A percentile compares a stretch with the other conserved stretches of the same genome.
These are phyloP conservation scores for Plasmopara muralis DNA, from an alignment of 352 stramenopile genomes.

Conservation along the genomic window DNA sequence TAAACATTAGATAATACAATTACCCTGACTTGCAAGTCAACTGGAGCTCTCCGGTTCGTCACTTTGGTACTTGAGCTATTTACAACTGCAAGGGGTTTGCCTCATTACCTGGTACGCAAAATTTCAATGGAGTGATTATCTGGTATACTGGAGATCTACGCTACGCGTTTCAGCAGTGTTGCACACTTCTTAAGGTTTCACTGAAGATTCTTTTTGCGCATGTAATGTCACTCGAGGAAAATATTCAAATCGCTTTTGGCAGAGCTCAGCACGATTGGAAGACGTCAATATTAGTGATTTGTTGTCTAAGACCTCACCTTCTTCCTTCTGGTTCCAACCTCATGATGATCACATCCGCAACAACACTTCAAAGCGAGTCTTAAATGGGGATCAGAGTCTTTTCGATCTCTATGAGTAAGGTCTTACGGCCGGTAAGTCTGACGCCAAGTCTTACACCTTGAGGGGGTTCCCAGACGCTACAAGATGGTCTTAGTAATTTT, in stretches of 20 bases:
- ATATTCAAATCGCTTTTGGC: conserved; percentile 3
- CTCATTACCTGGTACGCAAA: neutral
- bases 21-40: neutral
- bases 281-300: neutral
- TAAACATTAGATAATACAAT: neutral
- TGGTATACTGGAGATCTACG: neutral
- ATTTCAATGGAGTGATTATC: neutral
- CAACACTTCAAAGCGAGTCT: no score
- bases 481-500: no score
- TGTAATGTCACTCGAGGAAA: conserved; percentile 7
- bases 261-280: neutral
- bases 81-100: neutral
- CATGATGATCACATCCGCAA: no score
- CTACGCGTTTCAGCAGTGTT: neutral
- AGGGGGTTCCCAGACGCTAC: no score
- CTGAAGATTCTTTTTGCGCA: neutral
- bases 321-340: no score
- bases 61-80: neutral
- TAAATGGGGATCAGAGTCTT: no score
- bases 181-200: neutral
- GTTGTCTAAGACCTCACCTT: no score
- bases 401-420: no score
- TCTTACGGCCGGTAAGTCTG: no score
- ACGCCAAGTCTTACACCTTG: no score
- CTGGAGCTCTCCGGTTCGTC: neutral